phyloP scores from a whole-genome alignment of 495 filamentous ascomycete species.

The Penicillium robsamsonii region DNA sequence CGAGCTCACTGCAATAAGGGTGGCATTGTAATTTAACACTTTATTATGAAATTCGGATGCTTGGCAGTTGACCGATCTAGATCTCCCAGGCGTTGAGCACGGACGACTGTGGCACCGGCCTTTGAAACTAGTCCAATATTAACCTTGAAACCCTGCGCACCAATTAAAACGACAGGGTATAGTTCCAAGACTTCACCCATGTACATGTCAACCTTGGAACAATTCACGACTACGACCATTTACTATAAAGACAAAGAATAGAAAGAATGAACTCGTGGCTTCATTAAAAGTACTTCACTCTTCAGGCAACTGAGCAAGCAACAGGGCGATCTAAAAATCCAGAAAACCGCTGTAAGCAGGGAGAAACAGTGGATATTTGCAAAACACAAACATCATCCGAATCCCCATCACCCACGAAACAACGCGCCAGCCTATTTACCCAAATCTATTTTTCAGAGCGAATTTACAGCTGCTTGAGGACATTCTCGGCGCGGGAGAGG shows the following conservation, averaged over 20 bases:
- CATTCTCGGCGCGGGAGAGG: conserved; percentile 36
- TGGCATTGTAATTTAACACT: too few species aligned
- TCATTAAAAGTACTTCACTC: conserved; percentile 31
- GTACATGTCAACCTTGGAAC: background rate
- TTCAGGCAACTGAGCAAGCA: conserved; percentile 15
- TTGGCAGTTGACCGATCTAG: background rate
- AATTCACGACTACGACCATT: background rate
- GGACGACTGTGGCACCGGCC: background rate
- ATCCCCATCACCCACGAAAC: conserved; percentile 5
- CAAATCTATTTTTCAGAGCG: background rate
- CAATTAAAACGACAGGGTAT: conserved; percentile 9
- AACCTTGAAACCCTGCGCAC: background rate
- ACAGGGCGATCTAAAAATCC: conserved; percentile 17
- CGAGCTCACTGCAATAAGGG: too few species aligned
- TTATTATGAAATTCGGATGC: background rate
- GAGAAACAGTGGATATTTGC: background rate
- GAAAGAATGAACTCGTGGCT: conserved; percentile 24
- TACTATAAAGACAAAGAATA: background rate
- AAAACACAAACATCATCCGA: background rate
- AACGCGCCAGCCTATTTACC: conserved; percentile 15
- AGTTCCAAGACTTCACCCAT: background rate
- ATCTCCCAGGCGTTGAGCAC: conserved; percentile 1
- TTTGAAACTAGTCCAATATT: background rate
- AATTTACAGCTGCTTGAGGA: conserved; percentile 32
- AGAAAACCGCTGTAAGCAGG: conserved; percentile 6